Percentiles rank a stretch among this genome's conserved stretches.
phyloP scores from a whole-genome alignment of 1,284 basidiomycete genomes.

The Tilletia indica region DNA sequence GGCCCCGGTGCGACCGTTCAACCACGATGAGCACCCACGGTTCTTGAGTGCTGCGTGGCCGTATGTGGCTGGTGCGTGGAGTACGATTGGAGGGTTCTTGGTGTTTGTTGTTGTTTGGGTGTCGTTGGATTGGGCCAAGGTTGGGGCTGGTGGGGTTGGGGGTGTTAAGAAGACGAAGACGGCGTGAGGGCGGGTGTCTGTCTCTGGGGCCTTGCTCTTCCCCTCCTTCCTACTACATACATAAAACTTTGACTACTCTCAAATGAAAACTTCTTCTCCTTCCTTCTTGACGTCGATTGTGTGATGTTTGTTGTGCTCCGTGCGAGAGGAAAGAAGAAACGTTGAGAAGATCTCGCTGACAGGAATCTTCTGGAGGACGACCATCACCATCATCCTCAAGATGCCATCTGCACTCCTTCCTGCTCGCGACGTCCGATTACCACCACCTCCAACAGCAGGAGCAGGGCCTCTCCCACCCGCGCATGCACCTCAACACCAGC shows the following conservation, averaged over 20 bases:
- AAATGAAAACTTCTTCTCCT: not conserved
- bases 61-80: constrained; percentile 85
- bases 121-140: constrained; percentile 1
- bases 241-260: too few relatives aligned
- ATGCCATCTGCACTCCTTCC: constrained; percentile 15
- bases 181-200: not conserved
- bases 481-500: not conserved
- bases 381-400: not conserved
- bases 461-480: not conserved
- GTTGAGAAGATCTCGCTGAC: not conserved
- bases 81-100: constrained; percentile 78
- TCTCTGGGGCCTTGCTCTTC: not conserved
- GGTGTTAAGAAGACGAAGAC: constrained; percentile 14
- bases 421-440: constrained; percentile 5
- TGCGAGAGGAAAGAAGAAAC: not conserved
- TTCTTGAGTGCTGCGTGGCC: constrained; percentile 93
- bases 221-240: not conserved
- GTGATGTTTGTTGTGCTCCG: constrained; percentile 6
- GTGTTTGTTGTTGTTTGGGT: constrained; percentile 78
- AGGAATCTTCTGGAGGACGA: not conserved
- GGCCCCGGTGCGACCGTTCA: constrained; percentile 83
- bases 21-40: constrained; percentile 90
- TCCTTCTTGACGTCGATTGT: not conserved
- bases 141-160: not conserved
- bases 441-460: not conserved